Evolutionary conservation across 257 asterid genomes (phyloP).

Genomic region (Agastache rugosa): DNA sequence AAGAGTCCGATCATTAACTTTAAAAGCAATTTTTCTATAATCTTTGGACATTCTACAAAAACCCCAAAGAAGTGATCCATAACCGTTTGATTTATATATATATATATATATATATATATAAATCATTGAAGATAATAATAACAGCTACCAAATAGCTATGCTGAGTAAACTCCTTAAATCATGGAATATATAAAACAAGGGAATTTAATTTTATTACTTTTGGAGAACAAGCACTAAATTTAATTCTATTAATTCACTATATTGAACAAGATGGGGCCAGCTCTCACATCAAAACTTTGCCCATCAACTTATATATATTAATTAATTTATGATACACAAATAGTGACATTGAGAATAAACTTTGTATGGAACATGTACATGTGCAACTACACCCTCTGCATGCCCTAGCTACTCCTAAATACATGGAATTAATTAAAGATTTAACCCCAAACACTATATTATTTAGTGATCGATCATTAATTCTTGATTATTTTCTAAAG

Average conservation of each 20-base stretch:
- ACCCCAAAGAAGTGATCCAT: too few species aligned
- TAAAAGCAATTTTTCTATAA: too few species aligned
- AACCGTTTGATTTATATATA: too few species aligned
- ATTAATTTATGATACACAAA: not conserved
- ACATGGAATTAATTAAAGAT: not conserved
- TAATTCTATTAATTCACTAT: not conserved
- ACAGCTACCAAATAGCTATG: too few species aligned
- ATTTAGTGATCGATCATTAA: too few species aligned
- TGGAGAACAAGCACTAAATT: not conserved
- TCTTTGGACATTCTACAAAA: too few species aligned
- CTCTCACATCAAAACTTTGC: conserved; percentile 24
- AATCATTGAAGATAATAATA: too few species aligned
- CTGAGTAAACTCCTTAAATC: conserved; percentile 18
- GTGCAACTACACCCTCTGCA: conserved; percentile 21
- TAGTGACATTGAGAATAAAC: not conserved
- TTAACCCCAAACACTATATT: not conserved
- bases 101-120: too few species aligned
- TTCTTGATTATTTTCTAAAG: conserved; percentile 39
- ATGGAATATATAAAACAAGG: conserved; percentile 5
- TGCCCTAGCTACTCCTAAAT: conserved; percentile 29
- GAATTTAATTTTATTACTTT: not conserved
- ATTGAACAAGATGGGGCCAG: conserved; percentile 12
- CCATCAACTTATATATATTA: not conserved
- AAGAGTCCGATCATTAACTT: too few species aligned
- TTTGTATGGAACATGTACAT: conserved; percentile 31